Evolutionary conservation across 192 early-diverging fungal species (phyloP).

Genomic region (Umbelopsis vinacea): DNA sequence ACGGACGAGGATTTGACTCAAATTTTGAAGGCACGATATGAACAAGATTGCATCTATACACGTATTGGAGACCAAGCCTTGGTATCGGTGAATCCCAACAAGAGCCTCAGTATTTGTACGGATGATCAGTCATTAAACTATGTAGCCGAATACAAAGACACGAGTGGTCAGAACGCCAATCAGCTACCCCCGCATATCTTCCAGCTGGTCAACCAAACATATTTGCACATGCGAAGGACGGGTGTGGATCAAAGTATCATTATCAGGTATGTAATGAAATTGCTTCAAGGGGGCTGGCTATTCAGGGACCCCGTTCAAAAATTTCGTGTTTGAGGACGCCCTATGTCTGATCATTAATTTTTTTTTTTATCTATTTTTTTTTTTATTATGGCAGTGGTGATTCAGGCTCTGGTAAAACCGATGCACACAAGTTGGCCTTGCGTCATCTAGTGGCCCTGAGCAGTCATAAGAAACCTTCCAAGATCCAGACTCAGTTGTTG

Average conservation of each 20-base stretch:
- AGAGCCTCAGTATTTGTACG: slow-evolving; percentile 39
- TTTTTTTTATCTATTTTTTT: slow-evolving; percentile 23
- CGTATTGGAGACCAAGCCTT: slow-evolving; percentile 62
- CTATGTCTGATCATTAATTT: background rate
- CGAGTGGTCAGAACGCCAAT: slow-evolving; percentile 44
- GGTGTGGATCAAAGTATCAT: slow-evolving; percentile 63
- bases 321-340: slow-evolving; percentile 24
- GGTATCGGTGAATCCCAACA: slow-evolving; percentile 64
- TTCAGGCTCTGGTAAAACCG: slow-evolving; percentile 86
- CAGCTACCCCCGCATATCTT: slow-evolving; percentile 73
- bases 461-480: slow-evolving; percentile 71
- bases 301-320: slow-evolving; percentile 13
- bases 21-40: slow-evolving; percentile 54
- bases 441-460: slow-evolving; percentile 73
- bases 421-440: slow-evolving; percentile 67
- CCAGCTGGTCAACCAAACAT: slow-evolving; percentile 75
- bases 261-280: slow-evolving; percentile 34
- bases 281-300: background rate
- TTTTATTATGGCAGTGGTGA: slow-evolving; percentile 70
- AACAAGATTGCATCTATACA: slow-evolving; percentile 56
- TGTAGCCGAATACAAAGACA: slow-evolving; percentile 70
- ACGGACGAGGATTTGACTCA: slow-evolving; percentile 19
- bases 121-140: slow-evolving; percentile 62
- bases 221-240: slow-evolving; percentile 77
- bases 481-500: slow-evolving; percentile 70